Base-by-base conservation (phyloP, 2,329 filamentous ascomycete genomes). In the Fusarium hostae region DNA sequence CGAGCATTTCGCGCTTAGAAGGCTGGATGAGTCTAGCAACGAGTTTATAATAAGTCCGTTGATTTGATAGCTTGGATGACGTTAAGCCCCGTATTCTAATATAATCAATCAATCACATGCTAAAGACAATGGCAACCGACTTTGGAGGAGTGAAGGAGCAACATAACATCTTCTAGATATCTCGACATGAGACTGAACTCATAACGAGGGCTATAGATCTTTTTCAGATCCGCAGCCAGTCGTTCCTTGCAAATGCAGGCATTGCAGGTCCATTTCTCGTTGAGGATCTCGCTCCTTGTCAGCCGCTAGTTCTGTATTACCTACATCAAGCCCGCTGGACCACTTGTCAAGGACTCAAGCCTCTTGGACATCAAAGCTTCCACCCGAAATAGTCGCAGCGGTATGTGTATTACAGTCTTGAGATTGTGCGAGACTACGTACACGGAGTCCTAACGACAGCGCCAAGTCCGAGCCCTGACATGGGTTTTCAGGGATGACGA, bases 191-290 rank as follows among this genome's bases (percentile, higher is more conserved):
- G 57, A 51, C 39, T n/a, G 28, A 74, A 39, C 51, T 44, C 43
- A 47, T 26, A 60, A 39, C 57, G 54, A 52, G 45, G 40, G 35
- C 37, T 57, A 13, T 71, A 57, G 70, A 70, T 71, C 67, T 68
- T 70, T 70, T 59, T 60, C 54, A 71, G 70, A 75, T 75, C 72
- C 60, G 39, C 43, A 56, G 22, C 63, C 51, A 61, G 55, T 35
- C 55, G 59, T 60, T 59, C 66, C 66, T 63, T 66, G 69, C 60
- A 58, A 63, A 68, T 47, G 32, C 58, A 41, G 45, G 55, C 56
- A 59, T 60, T 61, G 59, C 40, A 62, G 48, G 48, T 40, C 54
- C 59, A 58, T 35, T 39, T 55, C 61, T 45, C 47, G 60, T 50
- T 30, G 35, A 63, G 52, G 48, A 60, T 63, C 59, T 54, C 63